Base-by-base conservation (phyloP, 768 basidiomycete genomes). In the Amanita pallidorosea region DNA sequence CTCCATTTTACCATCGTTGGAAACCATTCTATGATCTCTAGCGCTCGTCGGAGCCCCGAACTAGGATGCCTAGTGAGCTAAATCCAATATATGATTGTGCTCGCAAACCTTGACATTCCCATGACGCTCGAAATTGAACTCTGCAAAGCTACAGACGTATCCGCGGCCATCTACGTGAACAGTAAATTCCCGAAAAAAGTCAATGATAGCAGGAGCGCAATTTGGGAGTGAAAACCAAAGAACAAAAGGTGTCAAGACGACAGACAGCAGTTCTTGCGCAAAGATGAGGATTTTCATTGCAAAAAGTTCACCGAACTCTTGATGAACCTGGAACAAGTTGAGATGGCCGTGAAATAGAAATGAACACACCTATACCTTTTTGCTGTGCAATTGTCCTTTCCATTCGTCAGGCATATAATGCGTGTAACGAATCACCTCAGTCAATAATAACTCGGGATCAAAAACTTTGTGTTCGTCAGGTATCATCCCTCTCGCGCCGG, bases 1-100 rank as follows among this genome's bases (percentile, higher is more conserved):
- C 73, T 99, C 96, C 94, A 99, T 97, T 76, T 99, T 99, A 33
- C 90, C 90, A 57, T 95, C 87, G 54, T 88, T 88, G 4, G 88
- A 89, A 59, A 87, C 73, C 74, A 87, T 83, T 53, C 80, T 80
- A 57, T 81, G 81, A 56, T 91, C 86, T 11, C 73, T 70, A 7
- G 75, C 77, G 35, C 72, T 67, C 3, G 79, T 74, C 1, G 90
- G 89, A 9, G 89, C 92, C n/a, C 91, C 91, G 58, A 90, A 93
- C 86, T 90, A 17, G 15, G 56, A 8, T 9, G 43, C 17, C n/a
- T 4, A 36, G 40, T 43, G 27, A 36, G 5, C n/a, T 29, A 7
- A 18, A 33, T 33, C 33, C n/a, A 37, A 25, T 2, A 5, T 17
- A 2, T 44, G 25, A 34, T 25, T 25, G 6, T 37, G 20, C 8